These are phyloP conservation scores for Anastatica hierochuntica DNA, from an alignment of 345 rosid genomes.

Conservation along the genomic window DNA sequence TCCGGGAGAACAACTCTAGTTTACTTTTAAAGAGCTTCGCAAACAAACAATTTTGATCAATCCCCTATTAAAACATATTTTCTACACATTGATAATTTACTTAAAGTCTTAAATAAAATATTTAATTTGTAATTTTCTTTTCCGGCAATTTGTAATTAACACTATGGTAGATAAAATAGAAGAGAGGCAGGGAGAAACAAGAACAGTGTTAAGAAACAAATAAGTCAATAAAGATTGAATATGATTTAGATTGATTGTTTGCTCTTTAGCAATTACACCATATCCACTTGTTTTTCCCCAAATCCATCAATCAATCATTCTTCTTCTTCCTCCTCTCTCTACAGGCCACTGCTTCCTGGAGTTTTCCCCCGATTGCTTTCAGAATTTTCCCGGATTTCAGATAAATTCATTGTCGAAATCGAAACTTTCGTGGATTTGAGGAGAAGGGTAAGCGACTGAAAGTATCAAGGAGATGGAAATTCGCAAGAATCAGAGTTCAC, in stretches of 20 bases:
- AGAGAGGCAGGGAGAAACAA: background rate
- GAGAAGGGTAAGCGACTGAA: too few relatives aligned
- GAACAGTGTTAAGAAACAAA: constrained; percentile 10
- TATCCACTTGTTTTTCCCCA: constrained; percentile 31
- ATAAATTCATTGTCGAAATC: background rate
- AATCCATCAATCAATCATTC: constrained; percentile 20
- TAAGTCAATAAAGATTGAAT: constrained; percentile 25
- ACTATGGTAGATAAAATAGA: too few relatives aligned
- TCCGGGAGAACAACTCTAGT: too few relatives aligned
- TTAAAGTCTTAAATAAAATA: too few relatives aligned
- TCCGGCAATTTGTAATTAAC: too few relatives aligned
- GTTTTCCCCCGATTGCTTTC: background rate
- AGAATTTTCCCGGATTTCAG: background rate
- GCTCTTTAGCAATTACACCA: too few relatives aligned
- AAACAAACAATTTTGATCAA: too few relatives aligned
- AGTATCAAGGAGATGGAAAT: constrained; percentile 19
- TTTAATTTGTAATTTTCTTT: too few relatives aligned
- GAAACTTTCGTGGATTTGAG: background rate
- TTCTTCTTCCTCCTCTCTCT: constrained; percentile 9
- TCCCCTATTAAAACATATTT: too few relatives aligned
- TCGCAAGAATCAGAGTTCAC: too few relatives aligned
- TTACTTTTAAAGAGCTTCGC: too few relatives aligned
- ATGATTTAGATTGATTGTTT: constrained; percentile 3
- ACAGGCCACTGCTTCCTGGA: constrained; percentile 2
- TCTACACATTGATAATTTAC: too few relatives aligned